Base-by-base conservation (phyloP, 495 filamentous ascomycete genomes). In the Barbatosphaeria neglecta region DNA sequence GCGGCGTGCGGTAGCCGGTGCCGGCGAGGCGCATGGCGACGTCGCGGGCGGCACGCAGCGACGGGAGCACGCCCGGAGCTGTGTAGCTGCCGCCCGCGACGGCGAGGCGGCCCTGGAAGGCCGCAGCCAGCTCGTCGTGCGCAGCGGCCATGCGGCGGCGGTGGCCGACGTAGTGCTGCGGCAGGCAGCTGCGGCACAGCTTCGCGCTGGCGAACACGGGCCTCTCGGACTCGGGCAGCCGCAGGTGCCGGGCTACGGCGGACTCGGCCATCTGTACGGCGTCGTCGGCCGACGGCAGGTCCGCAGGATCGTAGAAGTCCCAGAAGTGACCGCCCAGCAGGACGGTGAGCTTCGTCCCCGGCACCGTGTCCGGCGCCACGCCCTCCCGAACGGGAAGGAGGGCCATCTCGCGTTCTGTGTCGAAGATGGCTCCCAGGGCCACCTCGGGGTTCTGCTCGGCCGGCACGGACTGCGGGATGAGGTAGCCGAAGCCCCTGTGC, bases 281-380 rank as follows among this genome's bases (percentile, higher is more conserved):
- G 45, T 82, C 67, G 10, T 81, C 71, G 42, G 79, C 68, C 49
- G 76, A 68, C 0, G 84, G 84, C 37, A 70, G 70, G 33, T 68
- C 67, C 20, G 73, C 66, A 0, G 56, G 39, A 13, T 64, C 60
- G 20, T 72, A 62, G 37, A 61, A 72, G 51, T 86, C 78, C 90
- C 90, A 97, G 68, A 83, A 89, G 65, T 96, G 90, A 6, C 92
- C 92, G 43, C 92, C 92, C 19, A 97, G 64, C 85, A 99, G 94
- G 43, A 97, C 84, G 13, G 90, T 96, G 24, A 99, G 60, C 58
- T 94, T 95, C 15, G 87, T 95, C 24, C 31, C 87, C 87, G 0
- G 62, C 59, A 20, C 68, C 62, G 39, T 81, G n/a, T n/a, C n/a
- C 77, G 54, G 78, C 74, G 13, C 65, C 70, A 41, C 57, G 55